Percentiles rank a stretch among this genome's conserved stretches.
These are phyloP conservation scores for Erodium moschatum DNA, from an alignment of 441 rosid species.

Conservation along the genomic window DNA sequence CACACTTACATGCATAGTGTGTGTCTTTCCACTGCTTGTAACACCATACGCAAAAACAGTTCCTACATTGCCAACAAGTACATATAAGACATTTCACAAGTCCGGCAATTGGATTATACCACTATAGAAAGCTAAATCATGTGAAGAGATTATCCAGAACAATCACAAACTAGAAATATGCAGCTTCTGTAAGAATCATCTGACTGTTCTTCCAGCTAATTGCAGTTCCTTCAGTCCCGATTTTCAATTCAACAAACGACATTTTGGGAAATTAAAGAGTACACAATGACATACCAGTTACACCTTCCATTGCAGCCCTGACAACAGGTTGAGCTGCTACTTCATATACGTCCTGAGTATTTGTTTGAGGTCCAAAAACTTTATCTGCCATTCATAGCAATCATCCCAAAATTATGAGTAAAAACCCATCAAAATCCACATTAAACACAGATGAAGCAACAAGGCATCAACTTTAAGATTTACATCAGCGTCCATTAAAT, in stretches of 20 bases:
- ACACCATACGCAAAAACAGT: constrained; percentile 99
- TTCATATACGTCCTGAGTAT: constrained; percentile 76
- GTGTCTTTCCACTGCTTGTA: constrained; percentile 99
- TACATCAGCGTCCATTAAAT: background rate
- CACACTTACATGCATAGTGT: constrained; percentile 88
- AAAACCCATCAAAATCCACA: constrained; percentile 9
- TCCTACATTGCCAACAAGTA: constrained; percentile 42
- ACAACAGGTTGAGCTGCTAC: constrained; percentile 92
- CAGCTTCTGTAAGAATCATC: background rate
- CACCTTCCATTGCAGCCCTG: constrained; percentile 97
- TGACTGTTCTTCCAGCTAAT: background rate
- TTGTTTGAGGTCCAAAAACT: constrained; percentile 80
- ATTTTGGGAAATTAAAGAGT: constrained; percentile 13
- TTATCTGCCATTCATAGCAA: constrained; percentile 50
- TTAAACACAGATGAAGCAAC: background rate
- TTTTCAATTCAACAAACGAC: background rate
- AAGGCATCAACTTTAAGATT: constrained; percentile 2
- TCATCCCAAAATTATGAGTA: background rate
- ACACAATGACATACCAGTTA: constrained; percentile 51
- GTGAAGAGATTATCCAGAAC: background rate
- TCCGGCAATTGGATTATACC: background rate
- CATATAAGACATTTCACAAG: background rate
- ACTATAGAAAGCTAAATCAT: background rate
- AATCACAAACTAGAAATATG: background rate
- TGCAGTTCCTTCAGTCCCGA: background rate